Base-by-base conservation (phyloP, 805 yeast species). In the Kuraishia ogatae region DNA sequence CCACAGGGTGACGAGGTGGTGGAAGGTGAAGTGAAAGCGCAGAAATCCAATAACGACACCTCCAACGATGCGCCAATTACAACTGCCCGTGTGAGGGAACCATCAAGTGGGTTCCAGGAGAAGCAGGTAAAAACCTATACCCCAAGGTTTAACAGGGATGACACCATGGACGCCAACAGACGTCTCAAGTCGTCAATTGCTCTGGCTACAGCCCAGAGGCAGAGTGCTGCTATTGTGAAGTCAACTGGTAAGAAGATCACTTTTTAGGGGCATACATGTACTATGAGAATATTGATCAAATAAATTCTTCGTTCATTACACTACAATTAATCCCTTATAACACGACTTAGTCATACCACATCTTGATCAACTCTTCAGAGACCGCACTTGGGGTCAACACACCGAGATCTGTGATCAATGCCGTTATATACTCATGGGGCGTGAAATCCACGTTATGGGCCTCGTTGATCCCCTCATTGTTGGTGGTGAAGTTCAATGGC, bases 331-430 rank as follows among this genome's bases (percentile, higher is more conserved):
- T n/a, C n/a, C n/a, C n/a, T n/a, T n/a, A n/a, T n/a, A n/a, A n/a
- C n/a, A n/a, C n/a, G n/a, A n/a, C n/a, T 68, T 68, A 92, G 70
- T 92, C 97, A 65, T 91, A 92, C 97, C 97, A 94, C 83, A 94
- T 90, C 72, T 94, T 94, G 68, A 94, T 94, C 70, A 94, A 79
- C 72, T 94, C 99, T 69, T 94, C 99, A n/a, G 96, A 87, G 21
- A 94, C 99, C 0, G 98, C 98, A 57, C 96, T 87, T 13, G 99
- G 97, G 6, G 99, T 94, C 61, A 94, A 77, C 1, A 94, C 97
- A 19, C 99, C 99, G 59, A 94, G 76, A 68, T 94, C 99, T 2
- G 99, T 93, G 57, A 94, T 90, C 61, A 94, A 78, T 2, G 98
- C 98, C 2, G 99, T 94, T 54, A 94, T 88, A 65, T 85, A 90